Conservation (phyloP, 2,329 filamentous ascomycete species). For the Cytospora leucostoma region DNA sequence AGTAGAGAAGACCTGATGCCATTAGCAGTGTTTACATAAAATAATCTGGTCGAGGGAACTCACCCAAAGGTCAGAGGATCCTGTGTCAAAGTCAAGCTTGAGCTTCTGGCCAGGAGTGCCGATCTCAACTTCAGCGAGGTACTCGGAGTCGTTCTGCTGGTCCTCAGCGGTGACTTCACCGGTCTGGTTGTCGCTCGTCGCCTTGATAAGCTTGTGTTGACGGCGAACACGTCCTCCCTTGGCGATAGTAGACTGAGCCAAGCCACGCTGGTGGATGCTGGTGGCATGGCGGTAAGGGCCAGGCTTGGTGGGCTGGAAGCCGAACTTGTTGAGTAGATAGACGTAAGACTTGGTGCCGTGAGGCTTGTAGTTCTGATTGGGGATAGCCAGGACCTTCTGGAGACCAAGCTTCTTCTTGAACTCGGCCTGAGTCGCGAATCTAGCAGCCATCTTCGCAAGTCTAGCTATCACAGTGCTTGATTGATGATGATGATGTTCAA, state of each 20-base stretch:
- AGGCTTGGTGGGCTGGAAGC: conserved; percentile 61
- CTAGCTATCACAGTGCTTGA: conserved; percentile 13
- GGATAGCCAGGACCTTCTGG: conserved; percentile 52
- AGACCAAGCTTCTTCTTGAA: conserved; percentile 41
- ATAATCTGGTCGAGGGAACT: conserved; percentile 28
- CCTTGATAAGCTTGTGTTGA: conserved; percentile 50
- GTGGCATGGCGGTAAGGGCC: conserved; percentile 61
- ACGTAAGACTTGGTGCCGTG: conserved; percentile 66
- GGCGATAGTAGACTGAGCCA: conserved; percentile 46
- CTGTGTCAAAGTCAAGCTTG: conserved; percentile 69
- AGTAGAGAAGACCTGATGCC: conserved; percentile 55
- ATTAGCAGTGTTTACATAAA: conserved; percentile 17
- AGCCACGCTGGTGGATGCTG: conserved; percentile 50
- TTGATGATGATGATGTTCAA: not conserved
- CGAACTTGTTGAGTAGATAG: conserved; percentile 61
- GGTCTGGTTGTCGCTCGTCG: conserved; percentile 37
- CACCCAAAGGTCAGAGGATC: conserved; percentile 70
- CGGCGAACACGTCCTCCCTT: conserved; percentile 52
- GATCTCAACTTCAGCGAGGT: conserved; percentile 64
- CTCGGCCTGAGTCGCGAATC: conserved; percentile 39
- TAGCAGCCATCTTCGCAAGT: conserved; percentile 38
- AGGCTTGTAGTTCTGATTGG: conserved; percentile 60
- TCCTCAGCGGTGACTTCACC: conserved; percentile 61
- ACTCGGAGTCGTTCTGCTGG: conserved; percentile 66
- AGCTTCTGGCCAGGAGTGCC: conserved; percentile 65